Evolutionary conservation across 768 basidiomycete species (phyloP), one percentile per base, ranked within the genome.

Genomic region (Phlebiopsis gigantea): DNA sequence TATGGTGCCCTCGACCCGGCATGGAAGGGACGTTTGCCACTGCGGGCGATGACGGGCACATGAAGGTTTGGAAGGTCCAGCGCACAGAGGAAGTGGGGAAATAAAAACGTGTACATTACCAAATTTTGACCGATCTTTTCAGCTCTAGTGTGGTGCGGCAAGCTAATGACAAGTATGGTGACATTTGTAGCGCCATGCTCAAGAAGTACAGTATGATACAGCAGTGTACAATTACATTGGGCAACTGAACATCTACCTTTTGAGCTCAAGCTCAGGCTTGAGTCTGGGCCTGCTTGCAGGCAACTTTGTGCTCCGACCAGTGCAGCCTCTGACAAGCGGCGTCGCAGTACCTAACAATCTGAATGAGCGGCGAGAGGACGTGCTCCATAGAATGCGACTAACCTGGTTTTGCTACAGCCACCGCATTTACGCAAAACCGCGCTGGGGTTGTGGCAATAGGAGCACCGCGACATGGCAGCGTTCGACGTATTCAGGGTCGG

Each of bases 41-140:
- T 1, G 81, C 86, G 4, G 93, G 90, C 0, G 96, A 99, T 66
- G 96, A 98, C 68, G 90, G 92, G 7, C 67, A 74, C 28, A 79
- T 88, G 14, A 84, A 81, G 63, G 78, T 98, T n/a, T 99, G 95
- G 96, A 48, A 29, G 26, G 25, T 48, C 10, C 17, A 26, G 4
- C 46, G 7, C 14, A 34, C 31, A 6, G 31, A 34, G n/a, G n/a
- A n/a, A n/a, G 14, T 34, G 7, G 31, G 31, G 7, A 34, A 7
- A 34, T 6, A 34, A 34, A 7, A 34, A 34, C 6, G 14, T 34
- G 31, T 34, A 34, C 31, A 34, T 7, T 14, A 34, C 7, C 14
- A 14, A 7, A 14, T 7, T 34, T 34, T n/a, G n/a, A n/a, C n/a
- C n/a, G n/a, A n/a, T n/a, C n/a, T n/a, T n/a, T n/a, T n/a, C n/a